These are phyloP conservation scores for Ormosia semicastrata DNA, from an alignment of 306 rosid species.

Conservation along the genomic window DNA sequence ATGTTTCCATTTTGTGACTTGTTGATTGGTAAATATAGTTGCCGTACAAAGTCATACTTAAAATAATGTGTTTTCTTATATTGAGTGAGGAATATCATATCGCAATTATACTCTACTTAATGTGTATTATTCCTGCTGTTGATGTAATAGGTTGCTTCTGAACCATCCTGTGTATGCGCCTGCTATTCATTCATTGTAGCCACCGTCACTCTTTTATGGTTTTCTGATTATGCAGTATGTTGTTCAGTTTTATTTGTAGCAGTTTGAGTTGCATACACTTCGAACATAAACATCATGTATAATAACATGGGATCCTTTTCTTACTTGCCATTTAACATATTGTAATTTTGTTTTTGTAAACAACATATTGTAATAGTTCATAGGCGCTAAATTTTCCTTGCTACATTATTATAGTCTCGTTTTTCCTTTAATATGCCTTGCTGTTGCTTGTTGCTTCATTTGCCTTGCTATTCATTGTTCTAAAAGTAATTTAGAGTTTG, in stretches of 20 bases:
- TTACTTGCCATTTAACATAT: neutral
- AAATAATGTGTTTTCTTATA: constrained; percentile 34
- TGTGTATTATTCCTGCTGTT: constrained; percentile 21
- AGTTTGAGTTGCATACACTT: neutral
- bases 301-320: neutral
- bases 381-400: neutral
- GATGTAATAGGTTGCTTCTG: constrained; percentile 17
- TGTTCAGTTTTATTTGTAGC: neutral
- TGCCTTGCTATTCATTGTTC: neutral
- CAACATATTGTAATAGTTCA: neutral
- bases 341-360: neutral
- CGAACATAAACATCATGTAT: neutral
- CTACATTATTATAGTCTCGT: neutral
- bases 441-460: neutral
- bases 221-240: neutral
- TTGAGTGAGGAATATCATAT: constrained; percentile 42
- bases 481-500: neutral
- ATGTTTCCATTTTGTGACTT: constrained; percentile 9
- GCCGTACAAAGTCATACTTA: constrained; percentile 12
- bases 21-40: neutral
- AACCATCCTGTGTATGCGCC: neutral
- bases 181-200: constrained; percentile 3
- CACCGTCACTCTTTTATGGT: neutral
- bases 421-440: neutral
- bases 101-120: constrained; percentile 31